Evolutionary conservation across 495 filamentous ascomycete genomes (phyloP), one percentile per base, ranked within the genome.

Genomic region (Pyronema omphalodes): DNA sequence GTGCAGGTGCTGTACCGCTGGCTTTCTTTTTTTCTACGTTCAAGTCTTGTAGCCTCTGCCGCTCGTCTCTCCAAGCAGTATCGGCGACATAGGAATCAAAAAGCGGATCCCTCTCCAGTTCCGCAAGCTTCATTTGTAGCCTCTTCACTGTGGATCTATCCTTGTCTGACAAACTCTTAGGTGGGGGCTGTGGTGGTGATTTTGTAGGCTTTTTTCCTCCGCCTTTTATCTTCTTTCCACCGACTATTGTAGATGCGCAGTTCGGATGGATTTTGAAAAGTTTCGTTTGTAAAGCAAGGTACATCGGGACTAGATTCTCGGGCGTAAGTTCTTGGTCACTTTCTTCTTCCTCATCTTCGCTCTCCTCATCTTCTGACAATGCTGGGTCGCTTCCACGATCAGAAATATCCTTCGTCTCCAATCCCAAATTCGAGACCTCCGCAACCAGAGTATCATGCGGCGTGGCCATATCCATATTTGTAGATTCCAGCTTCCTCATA

Each of bases 1-100:
- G 19, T n/a, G 8, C 48, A 18, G 58, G 51, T 12, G 35, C 19
- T 35, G 34, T 17, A 1, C 9, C 41, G 15, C 45, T 44, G 1
- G 51, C 29, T 51, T 63, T 57, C n/a, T 57, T 63, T 8, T 55
- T 63, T 9, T 29, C 33, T 60, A 60, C 57, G n/a, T 66, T 70
- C 50, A 78, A 74, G 58, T 76, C 75, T 55, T 82, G 76, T 11
- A 94, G 67, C n/a, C 75, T 72, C 39, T 82, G 77, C 11, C 76
- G 74, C 59, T 77, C 77, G 1, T 71, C 67, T 51, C 70, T 73
- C 91, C 91, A 98, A 56, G 77, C 66, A 33, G 74, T 72, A 44
- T 93, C 79, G 1, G 88, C 88, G 54, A 83, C 72, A 46, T 75
- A 71, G 51, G 76, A 74, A 62, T 98, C 88, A 62, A 95, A 93